Base-by-base conservation (phyloP, 352 stramenopile species). In the Globisporangium paddicum region DNA sequence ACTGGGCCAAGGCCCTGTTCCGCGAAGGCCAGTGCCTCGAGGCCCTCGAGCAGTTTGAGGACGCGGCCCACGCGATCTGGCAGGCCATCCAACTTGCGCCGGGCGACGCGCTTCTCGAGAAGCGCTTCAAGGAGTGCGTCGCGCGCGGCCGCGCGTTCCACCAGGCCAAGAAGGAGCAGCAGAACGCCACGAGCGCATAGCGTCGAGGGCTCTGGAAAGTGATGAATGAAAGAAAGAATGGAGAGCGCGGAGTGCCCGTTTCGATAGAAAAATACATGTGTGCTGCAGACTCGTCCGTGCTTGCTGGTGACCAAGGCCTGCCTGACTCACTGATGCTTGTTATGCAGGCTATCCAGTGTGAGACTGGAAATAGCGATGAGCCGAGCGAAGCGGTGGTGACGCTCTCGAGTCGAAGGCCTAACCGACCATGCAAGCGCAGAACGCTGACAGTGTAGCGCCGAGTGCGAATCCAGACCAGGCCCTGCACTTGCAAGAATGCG, bases 21-120 rank as follows among this genome's bases (percentile, higher is more conserved):
- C 82, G 84, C n/a, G 84, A 94, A 63, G 82, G 82, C 16, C 82
- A 94, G 74, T 91, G 82, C 58, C 67, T 94, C 14, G 84, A 94
- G 51, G 73, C 79, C 30, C 71, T 94, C 19, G 69, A 73, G 47
- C 67, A 86, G 13, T 93, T 72, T 51, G 84, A 93, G 62, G 84
- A 93, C 44, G 81, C 84, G 6, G 84, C 84, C 4, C 80, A 71
- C 26, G 75, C 80, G 3, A 82, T 90, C 71, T 93, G 81, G 81
- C 66, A 69, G 23, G 83, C 83, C 16, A 87, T 93, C 44, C 80
- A 90, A 48, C 62, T 90, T 51, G 77, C 82, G 25, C 83, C 83
- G 5, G 77, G 85, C 34, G 79, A 93, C 64, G 79, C 85, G 58
- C 51, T 85, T 28, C 64, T 93, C 7, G 86, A 93, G 69, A 89